Base-by-base conservation (phyloP, 495 filamentous ascomycete species). In the Letharia columbiana region DNA sequence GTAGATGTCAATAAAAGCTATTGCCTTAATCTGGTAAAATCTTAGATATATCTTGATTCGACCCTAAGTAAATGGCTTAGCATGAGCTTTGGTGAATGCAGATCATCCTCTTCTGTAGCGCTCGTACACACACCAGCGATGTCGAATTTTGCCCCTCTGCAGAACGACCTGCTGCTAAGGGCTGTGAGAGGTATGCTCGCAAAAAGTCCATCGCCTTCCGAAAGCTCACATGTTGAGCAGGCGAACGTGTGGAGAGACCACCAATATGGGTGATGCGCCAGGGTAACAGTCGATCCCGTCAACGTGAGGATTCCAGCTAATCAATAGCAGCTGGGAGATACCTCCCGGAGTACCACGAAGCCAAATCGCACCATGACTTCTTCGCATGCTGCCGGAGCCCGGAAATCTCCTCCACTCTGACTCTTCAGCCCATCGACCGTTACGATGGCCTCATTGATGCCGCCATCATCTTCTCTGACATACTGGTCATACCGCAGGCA, bases 191-290 rank as follows among this genome's bases (percentile, higher is more conserved):
- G 92, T 96, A 79, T 73, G 76, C 72, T 60, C 64, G 63, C 12
- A 60, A 62, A 60, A 44, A 68, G 62, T 60, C 39, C 58, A 62
- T 35, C 49, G 62, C 67, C 47, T 28, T 62, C 61, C 58, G 12
- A 59, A 60, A 35, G 61, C 70, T 75, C 61, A 76, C 64, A 65
- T 59, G 73, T 73, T 75, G 70, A 69, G 69, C 75, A 96, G 93
- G 92, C 72, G 82, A 96, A 77, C 85, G 85, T 72, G 91, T 97
- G 66, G 91, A 96, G 73, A 86, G 93, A 63, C 86, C 95, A 63
- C 94, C 94, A 59, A 89, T 94, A 78, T 98, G 94, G 95, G 91
- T 98, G 72, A 98, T 98, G 94, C 89, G 94, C 77, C 94, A 97
- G 86, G 92, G 92, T 92, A 80, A 70, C 73, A 66, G 20, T 17